Evolutionary conservation across 31 red algal species (phyloP), one percentile per base, ranked within the genome.

Genomic region (Odonthalia washingtoniensis): DNA sequence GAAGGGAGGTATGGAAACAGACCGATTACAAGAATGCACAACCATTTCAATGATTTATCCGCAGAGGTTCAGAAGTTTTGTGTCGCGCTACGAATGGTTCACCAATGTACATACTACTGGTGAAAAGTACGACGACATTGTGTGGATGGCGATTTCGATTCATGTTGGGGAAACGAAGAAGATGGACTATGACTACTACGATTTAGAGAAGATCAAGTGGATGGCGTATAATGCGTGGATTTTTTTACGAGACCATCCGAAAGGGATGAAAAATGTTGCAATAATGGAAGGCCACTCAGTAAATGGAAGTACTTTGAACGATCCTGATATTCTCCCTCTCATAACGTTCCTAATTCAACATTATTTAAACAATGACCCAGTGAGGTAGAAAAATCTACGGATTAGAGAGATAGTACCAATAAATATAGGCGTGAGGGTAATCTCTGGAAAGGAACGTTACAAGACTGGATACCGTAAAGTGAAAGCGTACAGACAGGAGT

Each of bases 111-210:
- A n/a, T 36, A 33, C 82, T 40, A 85, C 82, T 64, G 36, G 82
- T 21, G 35, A 74, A 30, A 61, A 26, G 17, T 65, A 85, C 3
- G 37, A 85, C 3, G 42, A 85, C 21, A 44, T 85, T 34, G 1
- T 74, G 21, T 85, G 66, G 46, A 72, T 85, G 82, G 82, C 82
- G 18, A 67, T 85, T 43, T 32, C 65, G 34, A 74, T 85, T 28
- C 82, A 44, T 43, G n/a, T 85, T 27, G 69, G 60, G 32, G 3
- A 85, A 21, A 46, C 40, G 21, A 74, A 33, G 34, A 52, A 30
- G 16, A 85, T 85, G 82, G 31, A 49, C 4, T 85, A 85, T 17
- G 43, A 85, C 82, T 34, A 85, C 66, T 74, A 85, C 3, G 38
- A 85, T 43, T 40, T 85, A 28, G 66, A 61, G 36, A 43, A 85